Percentiles rank a stretch among this genome's conserved stretches.
Evolutionary conservation across 495 filamentous ascomycete genomes (phyloP).

Genomic region (Aspergillus asperescens): DNA sequence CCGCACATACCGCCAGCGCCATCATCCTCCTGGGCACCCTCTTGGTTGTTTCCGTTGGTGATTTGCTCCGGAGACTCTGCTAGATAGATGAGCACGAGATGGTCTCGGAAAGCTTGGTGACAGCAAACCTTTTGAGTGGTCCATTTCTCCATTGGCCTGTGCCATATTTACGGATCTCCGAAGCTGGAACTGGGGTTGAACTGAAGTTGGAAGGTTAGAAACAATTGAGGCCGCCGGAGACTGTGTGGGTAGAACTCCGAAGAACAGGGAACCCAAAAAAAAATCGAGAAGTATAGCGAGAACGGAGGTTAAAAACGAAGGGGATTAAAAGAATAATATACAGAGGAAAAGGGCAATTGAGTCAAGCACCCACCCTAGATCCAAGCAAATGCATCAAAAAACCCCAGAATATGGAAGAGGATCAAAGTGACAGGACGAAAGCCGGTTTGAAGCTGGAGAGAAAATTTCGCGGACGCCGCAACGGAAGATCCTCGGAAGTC

Average conservation of each 20-base stretch:
- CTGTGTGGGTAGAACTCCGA: conserved; percentile 16
- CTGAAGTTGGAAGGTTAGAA: conserved; percentile 13
- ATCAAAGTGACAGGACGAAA: conserved; percentile 21
- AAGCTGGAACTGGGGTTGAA: conserved; percentile 9
- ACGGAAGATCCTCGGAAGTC: conserved; percentile 44
- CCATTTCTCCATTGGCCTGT: conserved; percentile 39
- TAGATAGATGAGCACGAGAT: conserved; percentile 19
- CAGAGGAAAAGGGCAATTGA: conserved; percentile 41
- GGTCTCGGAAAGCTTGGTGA: conserved; percentile 4
- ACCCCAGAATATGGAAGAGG: conserved; percentile 28
- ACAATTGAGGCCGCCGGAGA: conserved; percentile 17
- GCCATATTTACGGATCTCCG: conserved; percentile 31
- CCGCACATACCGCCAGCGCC: conserved; percentile 34
- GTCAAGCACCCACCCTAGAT: conserved; percentile 26
- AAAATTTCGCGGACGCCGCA: conserved; percentile 44
- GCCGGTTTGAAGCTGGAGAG: conserved; percentile 30
- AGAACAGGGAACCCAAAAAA: conserved; percentile 16
- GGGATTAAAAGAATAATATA: conserved; percentile 33
- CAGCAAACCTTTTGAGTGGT: conserved; percentile 40
- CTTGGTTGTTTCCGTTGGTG: conserved; percentile 31
- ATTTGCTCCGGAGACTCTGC: conserved; percentile 37
- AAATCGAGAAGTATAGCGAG: conserved; percentile 17
- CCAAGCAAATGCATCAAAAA: conserved; percentile 34
- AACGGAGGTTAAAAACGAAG: conserved; percentile 21
- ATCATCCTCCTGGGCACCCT: conserved; percentile 37